phyloP scores from a whole-genome alignment of 2,329 filamentous ascomycete species.

The Ophiostoma piceae region DNA sequence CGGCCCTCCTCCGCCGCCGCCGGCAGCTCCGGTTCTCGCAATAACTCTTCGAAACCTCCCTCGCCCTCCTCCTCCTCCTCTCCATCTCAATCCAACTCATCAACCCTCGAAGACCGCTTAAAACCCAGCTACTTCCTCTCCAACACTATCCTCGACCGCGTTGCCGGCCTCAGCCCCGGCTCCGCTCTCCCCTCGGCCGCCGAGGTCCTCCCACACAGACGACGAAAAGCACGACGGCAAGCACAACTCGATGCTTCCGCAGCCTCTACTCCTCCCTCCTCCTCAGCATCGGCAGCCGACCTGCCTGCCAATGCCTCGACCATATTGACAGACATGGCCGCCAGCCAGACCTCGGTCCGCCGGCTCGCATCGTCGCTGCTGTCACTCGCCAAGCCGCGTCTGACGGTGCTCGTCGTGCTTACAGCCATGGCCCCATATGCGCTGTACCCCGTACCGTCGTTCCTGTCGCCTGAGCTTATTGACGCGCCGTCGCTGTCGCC shows the following conservation, averaged over 20 bases:
- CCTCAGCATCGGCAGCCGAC: slow-evolving; percentile 9
- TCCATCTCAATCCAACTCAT: neutral
- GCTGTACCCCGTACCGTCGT: slow-evolving; percentile 83
- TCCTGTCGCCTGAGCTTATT: slow-evolving; percentile 61
- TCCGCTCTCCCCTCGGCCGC: slow-evolving; percentile 5
- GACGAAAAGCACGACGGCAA: slow-evolving; percentile 22
- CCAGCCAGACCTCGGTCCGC: slow-evolving; percentile 48
- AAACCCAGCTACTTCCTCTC: slow-evolving; percentile 36
- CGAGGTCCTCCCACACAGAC: slow-evolving; percentile 26
- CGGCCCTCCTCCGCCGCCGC: slow-evolving; percentile 19
- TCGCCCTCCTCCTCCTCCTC: neutral
- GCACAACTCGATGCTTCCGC: neutral
- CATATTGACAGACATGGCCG: slow-evolving; percentile 49
- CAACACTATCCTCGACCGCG: slow-evolving; percentile 33
- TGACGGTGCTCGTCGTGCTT: slow-evolving; percentile 85
- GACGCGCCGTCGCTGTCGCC: slow-evolving; percentile 72
- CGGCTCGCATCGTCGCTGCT: slow-evolving; percentile 75
- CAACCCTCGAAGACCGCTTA: slow-evolving; percentile 25
- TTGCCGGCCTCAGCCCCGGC: slow-evolving; percentile 23
- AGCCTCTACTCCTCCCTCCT: neutral
- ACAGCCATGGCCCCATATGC: slow-evolving; percentile 88
- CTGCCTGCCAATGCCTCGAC: slow-evolving; percentile 44
- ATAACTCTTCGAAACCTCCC: neutral
- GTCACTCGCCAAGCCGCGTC: slow-evolving; percentile 88
- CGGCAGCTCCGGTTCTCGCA: slow-evolving; percentile 8